Percentiles rank a stretch among this genome's conserved stretches.
These are phyloP conservation scores for Millerozyma miso DNA, from an alignment of 805 yeast genomes.

Conservation along the genomic window DNA sequence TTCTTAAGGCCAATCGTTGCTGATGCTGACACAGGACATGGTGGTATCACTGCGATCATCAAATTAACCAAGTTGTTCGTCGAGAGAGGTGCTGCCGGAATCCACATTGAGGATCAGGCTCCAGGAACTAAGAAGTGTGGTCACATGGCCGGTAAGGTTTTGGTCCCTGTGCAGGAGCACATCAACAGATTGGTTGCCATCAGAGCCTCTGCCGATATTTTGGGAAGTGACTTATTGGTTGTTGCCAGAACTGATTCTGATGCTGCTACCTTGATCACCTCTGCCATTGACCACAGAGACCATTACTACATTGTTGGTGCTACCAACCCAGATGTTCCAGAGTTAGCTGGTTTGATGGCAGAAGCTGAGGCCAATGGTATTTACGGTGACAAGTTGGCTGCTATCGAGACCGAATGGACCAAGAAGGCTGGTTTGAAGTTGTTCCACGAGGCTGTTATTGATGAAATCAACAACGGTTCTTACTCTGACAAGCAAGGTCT, in stretches of 20 bases:
- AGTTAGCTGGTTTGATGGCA: slow-evolving; percentile 72
- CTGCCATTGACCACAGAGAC: slow-evolving; percentile 91
- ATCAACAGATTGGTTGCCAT: slow-evolving; percentile 90
- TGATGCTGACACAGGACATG: slow-evolving; percentile 98
- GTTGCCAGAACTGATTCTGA: slow-evolving; percentile 98
- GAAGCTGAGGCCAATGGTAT: slow-evolving; percentile 76
- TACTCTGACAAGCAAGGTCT: slow-evolving; percentile 58
- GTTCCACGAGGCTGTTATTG: slow-evolving; percentile 88
- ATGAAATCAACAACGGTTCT: slow-evolving; percentile 62
- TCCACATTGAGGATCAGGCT: slow-evolving; percentile 98
- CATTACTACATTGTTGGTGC: slow-evolving; percentile 89
- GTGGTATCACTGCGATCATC: slow-evolving; percentile 95
- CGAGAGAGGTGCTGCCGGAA: slow-evolving; percentile 98
- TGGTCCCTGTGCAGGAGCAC: slow-evolving; percentile 97
- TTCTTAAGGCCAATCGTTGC: slow-evolving; percentile 93
- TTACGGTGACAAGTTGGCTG: slow-evolving; percentile 64
- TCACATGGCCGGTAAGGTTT: slow-evolving; percentile 98
- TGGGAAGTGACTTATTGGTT: slow-evolving; percentile 78
- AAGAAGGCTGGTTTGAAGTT: slow-evolving; percentile 77
- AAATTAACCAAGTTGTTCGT: slow-evolving; percentile 93
- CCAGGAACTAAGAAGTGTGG: slow-evolving; percentile 99
- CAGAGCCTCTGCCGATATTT: slow-evolving; percentile 91
- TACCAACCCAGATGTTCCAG: slow-evolving; percentile 76
- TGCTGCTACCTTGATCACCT: slow-evolving; percentile 92
- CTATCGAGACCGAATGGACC: slow-evolving; percentile 79